Percentiles rank a stretch among this genome's conserved stretches.
These are phyloP conservation scores for Lactuca sativa DNA, from an alignment of 129 eudicot genomes.

Conservation along the genomic window DNA sequence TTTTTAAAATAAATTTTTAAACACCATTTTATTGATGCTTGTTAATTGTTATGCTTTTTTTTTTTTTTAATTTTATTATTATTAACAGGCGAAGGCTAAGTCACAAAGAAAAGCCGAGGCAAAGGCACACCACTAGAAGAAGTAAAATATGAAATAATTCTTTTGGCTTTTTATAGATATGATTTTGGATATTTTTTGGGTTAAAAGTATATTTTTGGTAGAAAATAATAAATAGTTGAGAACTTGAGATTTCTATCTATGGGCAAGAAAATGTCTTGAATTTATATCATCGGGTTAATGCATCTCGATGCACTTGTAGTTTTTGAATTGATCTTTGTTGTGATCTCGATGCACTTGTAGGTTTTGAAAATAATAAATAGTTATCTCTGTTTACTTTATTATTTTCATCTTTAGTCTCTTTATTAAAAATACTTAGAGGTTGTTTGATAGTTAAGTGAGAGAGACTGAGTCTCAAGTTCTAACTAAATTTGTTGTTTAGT, in stretches of 20 bases:
- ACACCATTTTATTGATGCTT: background rate
- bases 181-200: background rate
- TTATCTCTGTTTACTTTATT: too few relatives aligned
- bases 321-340: too few relatives aligned
- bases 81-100: background rate
- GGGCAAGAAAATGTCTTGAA: background rate
- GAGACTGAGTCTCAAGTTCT: too few relatives aligned
- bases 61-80: background rate
- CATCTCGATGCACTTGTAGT: too few relatives aligned
- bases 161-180: background rate
- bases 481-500: too few relatives aligned
- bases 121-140: background rate
- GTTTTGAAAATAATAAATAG: too few relatives aligned
- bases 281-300: too few relatives aligned
- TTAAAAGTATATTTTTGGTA: background rate
- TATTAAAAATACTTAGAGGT: too few relatives aligned
- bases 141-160: background rate
- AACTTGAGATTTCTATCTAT: background rate
- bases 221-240: background rate
- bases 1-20: background rate
- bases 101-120: constrained; percentile 12
- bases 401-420: too few relatives aligned
- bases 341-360: too few relatives aligned
- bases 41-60: background rate
- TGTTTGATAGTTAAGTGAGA: too few relatives aligned